Percentiles rank a stretch among this genome's conserved stretches.
Evolutionary conservation across 129 eudicot species (phyloP).

Genomic region (Dittrichia graveolens): DNA sequence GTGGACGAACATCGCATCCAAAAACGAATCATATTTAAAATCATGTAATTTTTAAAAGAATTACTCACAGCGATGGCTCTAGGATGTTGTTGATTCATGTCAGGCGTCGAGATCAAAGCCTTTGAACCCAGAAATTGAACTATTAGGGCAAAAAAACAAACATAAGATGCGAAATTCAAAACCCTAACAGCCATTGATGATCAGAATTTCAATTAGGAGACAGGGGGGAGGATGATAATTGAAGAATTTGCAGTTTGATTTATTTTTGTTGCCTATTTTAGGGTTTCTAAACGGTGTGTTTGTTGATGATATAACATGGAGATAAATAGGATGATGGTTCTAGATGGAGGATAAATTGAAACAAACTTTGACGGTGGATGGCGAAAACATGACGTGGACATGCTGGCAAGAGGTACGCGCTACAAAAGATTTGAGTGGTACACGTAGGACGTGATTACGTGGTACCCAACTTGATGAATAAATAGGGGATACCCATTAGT

Average conservation of each 20-base stretch:
- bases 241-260: slow-evolving; percentile 5
- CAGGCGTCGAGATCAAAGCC: slow-evolving; percentile 58
- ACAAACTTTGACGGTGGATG: slow-evolving; percentile 7
- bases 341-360: slow-evolving; percentile 15
- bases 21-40: background rate
- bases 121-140: slow-evolving; percentile 47
- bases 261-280: background rate
- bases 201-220: slow-evolving; percentile 17
- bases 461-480: too few relatives aligned
- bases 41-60: background rate
- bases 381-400: slow-evolving; percentile 33
- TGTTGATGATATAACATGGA: slow-evolving; percentile 16
- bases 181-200: slow-evolving; percentile 36
- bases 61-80: slow-evolving; percentile 78
- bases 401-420: background rate
- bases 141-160: slow-evolving; percentile 30
- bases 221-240: background rate
- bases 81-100: slow-evolving; percentile 52
- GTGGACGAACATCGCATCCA: slow-evolving; percentile 10
- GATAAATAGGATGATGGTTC: slow-evolving; percentile 36
- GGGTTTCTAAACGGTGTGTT: slow-evolving; percentile 2
- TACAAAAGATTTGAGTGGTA: slow-evolving; percentile 20
- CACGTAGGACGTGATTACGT: slow-evolving; percentile 18
- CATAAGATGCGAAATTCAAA: slow-evolving; percentile 18
- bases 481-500: too few relatives aligned